Evolutionary conservation across 495 filamentous ascomycete species (phyloP).

Genomic region (Chlorociboria aeruginascens): DNA sequence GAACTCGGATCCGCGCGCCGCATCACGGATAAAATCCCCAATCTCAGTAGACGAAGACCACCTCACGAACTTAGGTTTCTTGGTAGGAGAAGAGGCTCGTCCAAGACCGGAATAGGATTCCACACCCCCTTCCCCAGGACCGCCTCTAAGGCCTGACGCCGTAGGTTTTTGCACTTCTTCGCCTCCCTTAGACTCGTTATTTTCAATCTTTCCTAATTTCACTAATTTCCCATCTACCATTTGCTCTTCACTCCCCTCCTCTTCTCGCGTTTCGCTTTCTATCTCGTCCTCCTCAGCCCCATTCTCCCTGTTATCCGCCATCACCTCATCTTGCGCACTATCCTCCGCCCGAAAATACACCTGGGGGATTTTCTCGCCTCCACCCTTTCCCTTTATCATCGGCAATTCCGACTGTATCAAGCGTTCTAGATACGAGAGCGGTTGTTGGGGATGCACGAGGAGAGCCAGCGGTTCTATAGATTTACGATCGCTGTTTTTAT

Average conservation of each 20-base stretch:
- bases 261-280: slow-evolving; percentile 12
- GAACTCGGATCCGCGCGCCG: slow-evolving; percentile 73
- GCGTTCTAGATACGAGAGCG: slow-evolving; percentile 82
- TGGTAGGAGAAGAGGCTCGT: slow-evolving; percentile 26
- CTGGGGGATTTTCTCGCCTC: slow-evolving; percentile 52
- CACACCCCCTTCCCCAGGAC: slow-evolving; percentile 38
- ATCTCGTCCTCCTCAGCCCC: slow-evolving; percentile 23
- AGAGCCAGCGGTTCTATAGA: slow-evolving; percentile 75
- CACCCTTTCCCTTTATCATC: slow-evolving; percentile 44
- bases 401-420: slow-evolving; percentile 85
- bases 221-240: slow-evolving; percentile 36
- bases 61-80: slow-evolving; percentile 53
- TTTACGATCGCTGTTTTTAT: slow-evolving; percentile 38
- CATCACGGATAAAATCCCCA: slow-evolving; percentile 91
- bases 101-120: slow-evolving; percentile 50
- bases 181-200: not conserved
- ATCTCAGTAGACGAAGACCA: slow-evolving; percentile 87
- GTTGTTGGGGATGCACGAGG: slow-evolving; percentile 84
- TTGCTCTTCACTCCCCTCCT: slow-evolving; percentile 26
- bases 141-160: slow-evolving; percentile 16
- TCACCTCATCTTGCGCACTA: slow-evolving; percentile 44
- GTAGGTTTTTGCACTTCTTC: slow-evolving; percentile 13
- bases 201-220: slow-evolving; percentile 32
- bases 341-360: slow-evolving; percentile 77
- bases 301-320: slow-evolving; percentile 20